A percentile compares a stretch with the other conserved stretches of the same genome.
Evolutionary conservation across 345 rosid genomes (phyloP).

Genomic region (rapeseed (Brassica napus)): DNA sequence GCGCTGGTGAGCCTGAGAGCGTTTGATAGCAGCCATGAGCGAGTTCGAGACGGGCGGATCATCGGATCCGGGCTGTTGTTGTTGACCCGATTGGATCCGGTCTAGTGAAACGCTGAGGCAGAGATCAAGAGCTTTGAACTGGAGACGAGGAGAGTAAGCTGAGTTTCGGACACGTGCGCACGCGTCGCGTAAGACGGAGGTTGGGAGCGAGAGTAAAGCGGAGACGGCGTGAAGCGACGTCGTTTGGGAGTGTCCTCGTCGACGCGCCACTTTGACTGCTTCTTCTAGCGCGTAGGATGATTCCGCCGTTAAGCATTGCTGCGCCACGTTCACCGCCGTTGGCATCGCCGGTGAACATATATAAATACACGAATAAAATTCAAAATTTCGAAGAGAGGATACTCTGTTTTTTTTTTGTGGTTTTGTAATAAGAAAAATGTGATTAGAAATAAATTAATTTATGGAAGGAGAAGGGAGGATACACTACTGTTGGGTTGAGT

Average conservation of each 20-base stretch:
- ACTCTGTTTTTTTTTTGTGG: background rate
- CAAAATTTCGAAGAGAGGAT: background rate
- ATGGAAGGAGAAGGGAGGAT: constrained; percentile 1
- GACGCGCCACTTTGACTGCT: constrained; percentile 72
- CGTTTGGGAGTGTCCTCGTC: constrained; percentile 75
- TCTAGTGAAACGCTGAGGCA: constrained; percentile 81
- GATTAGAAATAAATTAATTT: constrained; percentile 35
- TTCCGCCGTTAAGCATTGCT: constrained; percentile 83
- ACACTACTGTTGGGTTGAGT: constrained; percentile 35
- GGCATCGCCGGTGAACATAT: constrained; percentile 79
- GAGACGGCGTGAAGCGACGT: constrained; percentile 89
- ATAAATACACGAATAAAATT: background rate
- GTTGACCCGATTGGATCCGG: constrained; percentile 76
- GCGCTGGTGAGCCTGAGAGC: constrained; percentile 92
- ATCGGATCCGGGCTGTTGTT: constrained; percentile 43
- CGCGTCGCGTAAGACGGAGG: constrained; percentile 74
- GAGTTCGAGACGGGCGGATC: constrained; percentile 85
- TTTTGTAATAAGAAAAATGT: constrained; percentile 11
- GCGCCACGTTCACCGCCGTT: constrained; percentile 74
- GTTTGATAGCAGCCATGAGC: constrained; percentile 94
- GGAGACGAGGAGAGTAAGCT: constrained; percentile 72
- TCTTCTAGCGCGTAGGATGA: constrained; percentile 80
- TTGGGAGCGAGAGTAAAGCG: constrained; percentile 67
- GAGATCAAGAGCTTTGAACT: constrained; percentile 83
- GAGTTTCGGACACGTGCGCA: constrained; percentile 71